phyloP scores from a whole-genome alignment of 2,329 filamentous ascomycete genomes.

The Verticillium nonalfalfae region DNA sequence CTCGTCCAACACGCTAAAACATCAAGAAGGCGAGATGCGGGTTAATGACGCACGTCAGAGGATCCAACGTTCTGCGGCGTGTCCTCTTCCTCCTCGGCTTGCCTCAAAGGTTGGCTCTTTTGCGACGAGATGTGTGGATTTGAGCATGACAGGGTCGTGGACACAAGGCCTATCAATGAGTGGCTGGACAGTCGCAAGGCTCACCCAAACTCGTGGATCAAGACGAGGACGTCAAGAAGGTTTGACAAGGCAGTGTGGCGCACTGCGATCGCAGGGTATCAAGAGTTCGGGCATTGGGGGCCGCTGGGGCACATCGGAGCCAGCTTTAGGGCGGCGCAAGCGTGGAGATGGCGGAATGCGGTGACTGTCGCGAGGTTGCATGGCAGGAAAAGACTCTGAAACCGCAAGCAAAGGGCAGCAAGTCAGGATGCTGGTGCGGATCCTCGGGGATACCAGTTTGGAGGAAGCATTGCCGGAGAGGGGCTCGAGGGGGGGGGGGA shows the following conservation, averaged over 20 bases:
- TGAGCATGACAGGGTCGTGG: background rate
- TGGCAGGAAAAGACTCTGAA: constrained; percentile 5
- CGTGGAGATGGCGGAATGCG: constrained; percentile 21
- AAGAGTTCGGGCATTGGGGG: background rate
- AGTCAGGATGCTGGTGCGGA: background rate
- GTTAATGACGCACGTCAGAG: constrained; percentile 1
- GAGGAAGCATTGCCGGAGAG: background rate
- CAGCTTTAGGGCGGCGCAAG: constrained; percentile 12
- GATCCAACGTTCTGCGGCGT: background rate
- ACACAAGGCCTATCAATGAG: background rate
- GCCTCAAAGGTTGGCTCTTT: background rate
- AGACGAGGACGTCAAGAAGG: background rate
- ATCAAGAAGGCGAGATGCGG: background rate
- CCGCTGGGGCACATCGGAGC: constrained; percentile 1
- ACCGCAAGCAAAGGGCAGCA: background rate
- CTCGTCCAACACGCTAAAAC: constrained; percentile 19
- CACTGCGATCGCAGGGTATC: constrained; percentile 2
- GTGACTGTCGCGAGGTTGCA: constrained; percentile 26
- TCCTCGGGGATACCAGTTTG: background rate
- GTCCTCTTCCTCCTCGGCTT: background rate
- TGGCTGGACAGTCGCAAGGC: background rate
- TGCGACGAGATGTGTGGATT: background rate
- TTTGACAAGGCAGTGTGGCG: background rate
- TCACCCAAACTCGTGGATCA: background rate
- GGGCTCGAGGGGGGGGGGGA: background rate